Evolutionary conservation across 331 rosid genomes (phyloP), one percentile per base, ranked within the genome.

Genomic region (Quercus phellos): DNA sequence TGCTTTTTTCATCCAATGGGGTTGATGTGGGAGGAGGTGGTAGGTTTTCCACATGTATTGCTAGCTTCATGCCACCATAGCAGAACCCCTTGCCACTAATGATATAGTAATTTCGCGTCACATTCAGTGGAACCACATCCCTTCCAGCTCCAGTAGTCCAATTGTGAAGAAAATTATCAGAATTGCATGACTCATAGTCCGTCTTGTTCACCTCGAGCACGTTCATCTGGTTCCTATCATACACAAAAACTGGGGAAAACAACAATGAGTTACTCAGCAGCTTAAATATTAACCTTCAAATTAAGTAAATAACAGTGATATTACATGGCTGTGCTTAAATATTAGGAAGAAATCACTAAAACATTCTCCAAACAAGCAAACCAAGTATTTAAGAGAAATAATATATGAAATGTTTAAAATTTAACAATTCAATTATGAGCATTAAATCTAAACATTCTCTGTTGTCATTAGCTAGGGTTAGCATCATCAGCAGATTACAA

Each of bases 61-160:
- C 89, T 4, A 95, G 0, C 84, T 95, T 95, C 98, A 95, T 90
- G 72, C 99, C 99, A 8, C 97, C 78, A 53, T 6, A 92, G 85
- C 98, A 95, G 88, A 85, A 92, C 2, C 99, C 98, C 9, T 89
- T 91, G 74, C 98, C 90, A 59, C 98, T 95, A 7, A 92, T 80
- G 85, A 92, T 80, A 72, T 95, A 95, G 83, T 92, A 90, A 66
- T 77, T 75, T 9, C 92, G 73, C 0, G 99, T 93, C 14, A 90
- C 96, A 30, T 92, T 92, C 79, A 95, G 76, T 9, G 94, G 96
- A 79, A 84, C 90, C 43, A 91, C 92, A 53, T 95, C 99, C 84
- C 99, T 91, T 86, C 99, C 98, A 1, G 93, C 94, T 24, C 99
- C 98, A 1, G 88, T 91, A 1, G 98, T 89, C 87, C 88, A 95